A percentile compares a stretch with the other conserved stretches of the same genome.
Evolutionary conservation across 495 filamentous ascomycete genomes (phyloP).

Genomic region (Penicillium verhagenii): DNA sequence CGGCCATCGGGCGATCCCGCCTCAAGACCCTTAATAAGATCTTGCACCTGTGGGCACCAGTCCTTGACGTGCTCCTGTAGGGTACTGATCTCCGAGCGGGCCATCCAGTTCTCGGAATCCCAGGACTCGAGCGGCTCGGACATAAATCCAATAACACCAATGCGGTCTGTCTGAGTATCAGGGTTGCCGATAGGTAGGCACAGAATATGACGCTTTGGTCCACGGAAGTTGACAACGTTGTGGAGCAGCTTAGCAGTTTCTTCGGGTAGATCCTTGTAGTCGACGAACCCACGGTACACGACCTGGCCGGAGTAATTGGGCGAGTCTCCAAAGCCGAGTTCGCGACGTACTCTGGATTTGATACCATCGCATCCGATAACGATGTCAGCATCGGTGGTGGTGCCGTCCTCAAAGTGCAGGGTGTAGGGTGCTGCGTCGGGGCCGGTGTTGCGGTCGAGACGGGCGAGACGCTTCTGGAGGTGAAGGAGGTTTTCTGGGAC

Average conservation of each 20-base stretch:
- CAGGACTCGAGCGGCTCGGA: slow-evolving; percentile 28
- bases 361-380: slow-evolving; percentile 63
- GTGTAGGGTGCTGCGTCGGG: slow-evolving; percentile 19
- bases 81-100: slow-evolving; percentile 27
- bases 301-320: slow-evolving; percentile 49
- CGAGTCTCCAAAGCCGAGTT: slow-evolving; percentile 37
- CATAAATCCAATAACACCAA: slow-evolving; percentile 31
- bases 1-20: slow-evolving; percentile 22
- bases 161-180: slow-evolving; percentile 24
- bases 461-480: slow-evolving; percentile 18
- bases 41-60: slow-evolving; percentile 32
- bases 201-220: slow-evolving; percentile 25
- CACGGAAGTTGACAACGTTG: slow-evolving; percentile 31
- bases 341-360: slow-evolving; percentile 49
- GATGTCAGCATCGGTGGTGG: slow-evolving; percentile 39
- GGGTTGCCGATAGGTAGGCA: slow-evolving; percentile 28
- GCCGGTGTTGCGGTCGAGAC: slow-evolving; percentile 14
- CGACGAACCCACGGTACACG: slow-evolving; percentile 52
- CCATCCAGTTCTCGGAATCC: slow-evolving; percentile 36
- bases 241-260: slow-evolving; percentile 26
- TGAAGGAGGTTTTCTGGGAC: slow-evolving; percentile 13
- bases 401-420: slow-evolving; percentile 47
- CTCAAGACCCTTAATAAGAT: slow-evolving; percentile 25
- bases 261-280: slow-evolving; percentile 25
- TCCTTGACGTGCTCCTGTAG: slow-evolving; percentile 31